Percentiles rank a stretch among this genome's conserved stretches.
Evolutionary conservation across 768 basidiomycete genomes (phyloP).

Genomic region (Agaricus blazei): DNA sequence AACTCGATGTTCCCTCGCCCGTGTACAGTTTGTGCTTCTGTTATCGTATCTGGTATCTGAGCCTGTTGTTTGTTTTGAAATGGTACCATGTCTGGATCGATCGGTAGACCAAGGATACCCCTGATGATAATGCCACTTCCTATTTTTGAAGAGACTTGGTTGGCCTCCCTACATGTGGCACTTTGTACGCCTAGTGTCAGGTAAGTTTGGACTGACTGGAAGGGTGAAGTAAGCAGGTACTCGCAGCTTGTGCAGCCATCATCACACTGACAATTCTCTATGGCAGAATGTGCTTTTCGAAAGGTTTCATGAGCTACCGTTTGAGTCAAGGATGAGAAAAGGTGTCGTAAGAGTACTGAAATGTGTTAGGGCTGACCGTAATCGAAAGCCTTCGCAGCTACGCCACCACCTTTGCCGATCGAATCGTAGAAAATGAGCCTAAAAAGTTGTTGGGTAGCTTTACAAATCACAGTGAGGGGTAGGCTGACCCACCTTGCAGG

Average conservation of each 20-base stretch:
- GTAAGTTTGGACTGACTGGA: neutral
- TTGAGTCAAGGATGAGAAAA: neutral
- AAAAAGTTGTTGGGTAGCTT: neutral
- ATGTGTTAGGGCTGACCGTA: constrained; percentile 44
- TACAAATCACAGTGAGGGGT: neutral
- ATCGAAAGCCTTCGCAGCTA: constrained; percentile 79
- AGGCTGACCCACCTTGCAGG: constrained; percentile 49
- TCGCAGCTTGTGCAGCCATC: constrained; percentile 70
- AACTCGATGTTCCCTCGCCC: constrained; percentile 39
- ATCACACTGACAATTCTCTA: constrained; percentile 60
- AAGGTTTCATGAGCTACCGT: constrained; percentile 52
- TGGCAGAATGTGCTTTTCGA: constrained; percentile 46
- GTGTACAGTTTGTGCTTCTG: constrained; percentile 46
- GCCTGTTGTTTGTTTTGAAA: constrained; percentile 20
- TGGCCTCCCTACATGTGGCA: constrained; percentile 60
- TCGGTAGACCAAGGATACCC: constrained; percentile 45
- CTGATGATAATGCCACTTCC: constrained; percentile 70
- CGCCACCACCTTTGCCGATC: constrained; percentile 63
- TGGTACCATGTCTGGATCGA: constrained; percentile 33
- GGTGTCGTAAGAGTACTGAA: neutral
- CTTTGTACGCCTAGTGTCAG: constrained; percentile 56
- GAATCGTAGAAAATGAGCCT: constrained; percentile 82
- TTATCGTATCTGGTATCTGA: constrained; percentile 40
- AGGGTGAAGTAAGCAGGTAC: constrained; percentile 12
- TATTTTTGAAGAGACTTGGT: constrained; percentile 66